Evolutionary conservation across 1,139 yeast genomes (phyloP).

Genomic region (Pichia sp.): DNA sequence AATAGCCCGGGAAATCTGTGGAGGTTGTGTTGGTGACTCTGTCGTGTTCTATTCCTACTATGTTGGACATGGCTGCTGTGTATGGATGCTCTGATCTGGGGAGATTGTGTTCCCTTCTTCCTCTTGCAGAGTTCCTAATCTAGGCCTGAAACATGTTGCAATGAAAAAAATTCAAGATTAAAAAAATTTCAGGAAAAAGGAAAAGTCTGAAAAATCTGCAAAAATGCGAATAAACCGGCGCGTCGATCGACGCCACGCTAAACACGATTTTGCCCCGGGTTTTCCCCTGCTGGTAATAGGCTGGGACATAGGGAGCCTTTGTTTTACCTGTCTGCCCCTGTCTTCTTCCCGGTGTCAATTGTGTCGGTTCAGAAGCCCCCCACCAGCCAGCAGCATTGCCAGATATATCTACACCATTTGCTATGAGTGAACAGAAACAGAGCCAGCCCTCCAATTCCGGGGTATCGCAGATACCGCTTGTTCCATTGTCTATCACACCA

Average conservation of each 20-base stretch:
- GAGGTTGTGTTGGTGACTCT: conserved; percentile 86
- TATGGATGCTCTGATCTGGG: not conserved
- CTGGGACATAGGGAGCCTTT: too few relatives aligned
- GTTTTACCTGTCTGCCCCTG: too few relatives aligned
- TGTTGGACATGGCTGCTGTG: conserved; percentile 40
- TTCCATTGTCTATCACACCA: conserved; percentile 9
- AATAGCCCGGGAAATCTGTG: conserved; percentile 87
- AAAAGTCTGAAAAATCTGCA: not conserved
- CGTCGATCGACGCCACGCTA: conserved; percentile 5
- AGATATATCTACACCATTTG: not conserved
- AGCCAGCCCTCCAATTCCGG: not conserved
- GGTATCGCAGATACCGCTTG: not conserved
- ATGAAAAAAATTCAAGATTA: too few relatives aligned
- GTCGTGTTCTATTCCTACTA: conserved; percentile 87
- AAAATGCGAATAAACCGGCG: not conserved
- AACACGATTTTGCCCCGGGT: too few relatives aligned
- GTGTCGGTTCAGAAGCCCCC: too few relatives aligned
- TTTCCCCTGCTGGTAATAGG: too few relatives aligned
- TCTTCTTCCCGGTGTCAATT: too few relatives aligned
- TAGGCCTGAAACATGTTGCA: too few relatives aligned
- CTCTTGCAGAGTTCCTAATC: not conserved
- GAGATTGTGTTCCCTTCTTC: not conserved
- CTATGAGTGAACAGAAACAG: not conserved
- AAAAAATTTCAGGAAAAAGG: not conserved
- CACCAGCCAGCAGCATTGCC: too few relatives aligned